A percentile compares a stretch with the other conserved stretches of the same genome.
phyloP scores from a whole-genome alignment of 2,329 filamentous ascomycete genomes.

The Harringtonia aguacate region DNA sequence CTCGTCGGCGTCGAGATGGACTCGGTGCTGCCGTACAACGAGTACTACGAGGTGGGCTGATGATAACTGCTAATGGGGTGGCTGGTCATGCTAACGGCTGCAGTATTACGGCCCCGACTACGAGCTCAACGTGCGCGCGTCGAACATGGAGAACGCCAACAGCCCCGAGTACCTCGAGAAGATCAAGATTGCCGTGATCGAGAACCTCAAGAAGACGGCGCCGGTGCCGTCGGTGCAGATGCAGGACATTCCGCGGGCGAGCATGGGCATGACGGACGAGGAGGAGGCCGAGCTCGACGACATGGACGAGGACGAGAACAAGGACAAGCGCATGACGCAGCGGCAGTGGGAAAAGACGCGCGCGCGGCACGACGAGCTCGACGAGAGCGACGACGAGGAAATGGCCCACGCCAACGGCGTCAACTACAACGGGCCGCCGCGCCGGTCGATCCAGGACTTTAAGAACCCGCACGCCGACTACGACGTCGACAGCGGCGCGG shows the following conservation, averaged over 20 bases:
- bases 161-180: constrained; percentile 71
- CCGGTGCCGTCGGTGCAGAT: constrained; percentile 86
- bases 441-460: constrained; percentile 42
- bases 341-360: constrained; percentile 73
- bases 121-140: constrained; percentile 78
- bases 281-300: constrained; percentile 57
- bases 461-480: constrained; percentile 33
- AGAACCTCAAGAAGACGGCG: constrained; percentile 78
- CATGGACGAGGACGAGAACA: constrained; percentile 75
- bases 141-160: constrained; percentile 87
- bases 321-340: constrained; percentile 72
- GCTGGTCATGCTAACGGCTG: too few relatives aligned
- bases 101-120: constrained; percentile 90
- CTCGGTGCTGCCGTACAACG: constrained; percentile 82
- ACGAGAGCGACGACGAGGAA: constrained; percentile 85
- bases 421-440: constrained; percentile 26
- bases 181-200: constrained; percentile 70
- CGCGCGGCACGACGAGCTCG: constrained; percentile 68
- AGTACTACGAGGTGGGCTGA: constrained; percentile 69
- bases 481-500: constrained; percentile 18
- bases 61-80: too few relatives aligned
- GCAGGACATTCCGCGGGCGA: constrained; percentile 60
- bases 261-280: constrained; percentile 54
- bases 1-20: constrained; percentile 76
- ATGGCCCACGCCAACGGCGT: constrained; percentile 64